Evolutionary conservation across 1,139 yeast genomes (phyloP).

Genomic region (Yamadazyma atmosphaerica): DNA sequence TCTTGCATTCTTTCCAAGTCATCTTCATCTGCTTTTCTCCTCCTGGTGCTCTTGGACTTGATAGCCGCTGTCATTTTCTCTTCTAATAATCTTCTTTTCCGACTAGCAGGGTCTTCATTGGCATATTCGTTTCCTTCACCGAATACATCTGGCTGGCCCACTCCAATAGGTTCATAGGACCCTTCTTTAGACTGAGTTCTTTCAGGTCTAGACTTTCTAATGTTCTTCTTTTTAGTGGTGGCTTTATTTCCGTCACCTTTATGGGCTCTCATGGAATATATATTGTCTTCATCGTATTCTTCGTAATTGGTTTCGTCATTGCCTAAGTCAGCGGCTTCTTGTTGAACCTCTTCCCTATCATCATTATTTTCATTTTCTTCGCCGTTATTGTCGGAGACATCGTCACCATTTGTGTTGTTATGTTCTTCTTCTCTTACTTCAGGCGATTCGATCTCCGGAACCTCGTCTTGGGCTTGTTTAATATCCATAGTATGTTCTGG

Average conservation of each 20-base stretch:
- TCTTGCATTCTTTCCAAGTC: slow-evolving; percentile 95
- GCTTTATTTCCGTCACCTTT: slow-evolving; percentile 19
- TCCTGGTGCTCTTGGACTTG: slow-evolving; percentile 59
- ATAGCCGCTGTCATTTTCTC: slow-evolving; percentile 77
- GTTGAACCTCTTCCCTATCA: slow-evolving; percentile 12
- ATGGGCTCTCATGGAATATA: slow-evolving; percentile 35
- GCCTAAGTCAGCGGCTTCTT: slow-evolving; percentile 13
- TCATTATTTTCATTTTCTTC: slow-evolving; percentile 12
- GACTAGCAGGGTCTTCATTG: slow-evolving; percentile 48
- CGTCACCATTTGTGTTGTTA: no score
- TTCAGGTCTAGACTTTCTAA: slow-evolving; percentile 26
- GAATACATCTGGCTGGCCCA: slow-evolving; percentile 10
- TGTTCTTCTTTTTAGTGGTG: slow-evolving; percentile 42
- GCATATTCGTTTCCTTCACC: slow-evolving; percentile 14
- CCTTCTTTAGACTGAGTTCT: slow-evolving; percentile 9
- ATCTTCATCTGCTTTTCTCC: slow-evolving; percentile 76
- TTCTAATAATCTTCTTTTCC: slow-evolving; percentile 77
- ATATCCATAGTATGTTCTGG: not conserved
- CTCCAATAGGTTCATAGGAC: slow-evolving; percentile 9
- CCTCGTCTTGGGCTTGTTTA: no score
- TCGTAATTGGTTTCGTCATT: slow-evolving; percentile 23
- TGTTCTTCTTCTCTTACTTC: no score
- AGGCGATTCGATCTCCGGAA: no score
- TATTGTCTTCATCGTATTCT: slow-evolving; percentile 26
- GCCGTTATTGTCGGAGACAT: slow-evolving; percentile 7